Evolutionary conservation across 148 eudicot genomes (phyloP).

Genomic region (Polygonum aviculare): DNA sequence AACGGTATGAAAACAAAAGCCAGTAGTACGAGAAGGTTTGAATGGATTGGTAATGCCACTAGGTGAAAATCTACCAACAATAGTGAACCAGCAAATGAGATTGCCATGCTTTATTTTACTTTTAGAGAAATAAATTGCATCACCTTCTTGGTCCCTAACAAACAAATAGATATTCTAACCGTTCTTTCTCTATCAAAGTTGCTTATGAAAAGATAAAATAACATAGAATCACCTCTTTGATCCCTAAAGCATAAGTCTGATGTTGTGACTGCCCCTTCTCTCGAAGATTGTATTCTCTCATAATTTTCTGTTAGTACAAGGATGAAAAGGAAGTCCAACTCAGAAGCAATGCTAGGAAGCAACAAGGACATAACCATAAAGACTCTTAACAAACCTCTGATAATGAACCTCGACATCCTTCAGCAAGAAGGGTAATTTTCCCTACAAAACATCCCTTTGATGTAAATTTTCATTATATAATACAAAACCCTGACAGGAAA

Average conservation of each 20-base stretch:
- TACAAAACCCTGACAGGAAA: not conserved
- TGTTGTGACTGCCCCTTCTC: conserved; percentile 78
- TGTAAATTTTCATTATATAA: not conserved
- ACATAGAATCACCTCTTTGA: conserved; percentile 61
- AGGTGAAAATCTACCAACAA: not conserved
- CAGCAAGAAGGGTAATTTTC: conserved; percentile 62
- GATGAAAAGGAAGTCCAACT: not conserved
- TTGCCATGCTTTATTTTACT: not conserved
- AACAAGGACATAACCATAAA: not conserved
- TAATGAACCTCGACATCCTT: conserved; percentile 94
- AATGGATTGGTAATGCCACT: not conserved
- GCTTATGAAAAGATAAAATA: not conserved
- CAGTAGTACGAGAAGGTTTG: not conserved
- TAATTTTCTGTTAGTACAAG: conserved; percentile 43
- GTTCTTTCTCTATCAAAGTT: not conserved
- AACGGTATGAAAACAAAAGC: not conserved
- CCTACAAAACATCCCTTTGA: conserved; percentile 40
- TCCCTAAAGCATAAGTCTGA: conserved; percentile 90
- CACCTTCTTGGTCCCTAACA: not conserved
- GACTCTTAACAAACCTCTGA: conserved; percentile 59
- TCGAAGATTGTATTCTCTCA: conserved; percentile 59
- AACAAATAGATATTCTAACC: not conserved
- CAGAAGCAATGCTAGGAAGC: conserved; percentile 10
- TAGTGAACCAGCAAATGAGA: not conserved
- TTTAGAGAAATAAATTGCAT: not conserved